A percentile compares a stretch with the other conserved stretches of the same genome.
Conservation (phyloP, 2,329 filamentous ascomycete genomes). For the Scytalidium lignicola region DNA sequence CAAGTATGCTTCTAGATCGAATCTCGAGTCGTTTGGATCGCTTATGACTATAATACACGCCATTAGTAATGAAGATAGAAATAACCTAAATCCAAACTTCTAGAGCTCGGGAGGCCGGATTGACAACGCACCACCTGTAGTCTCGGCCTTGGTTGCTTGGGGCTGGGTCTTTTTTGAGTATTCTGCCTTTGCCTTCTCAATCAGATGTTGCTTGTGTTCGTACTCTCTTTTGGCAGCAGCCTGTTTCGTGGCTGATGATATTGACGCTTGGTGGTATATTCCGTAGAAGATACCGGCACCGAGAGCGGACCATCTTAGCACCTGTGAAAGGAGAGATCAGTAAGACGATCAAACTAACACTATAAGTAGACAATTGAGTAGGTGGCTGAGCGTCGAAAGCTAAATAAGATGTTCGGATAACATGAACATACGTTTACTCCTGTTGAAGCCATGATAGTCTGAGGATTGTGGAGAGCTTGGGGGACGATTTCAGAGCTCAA, state of each 20-base stretch:
- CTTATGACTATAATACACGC: conserved; percentile 51
- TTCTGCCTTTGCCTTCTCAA: conserved; percentile 87
- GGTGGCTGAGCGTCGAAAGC: neutral
- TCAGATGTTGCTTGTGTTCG: conserved; percentile 84
- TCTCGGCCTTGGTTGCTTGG: conserved; percentile 30
- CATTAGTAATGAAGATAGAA: conserved; percentile 4
- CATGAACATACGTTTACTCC: conserved; percentile 45
- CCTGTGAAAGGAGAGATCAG: conserved; percentile 46
- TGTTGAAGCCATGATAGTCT: conserved; percentile 34
- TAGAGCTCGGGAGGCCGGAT: neutral
- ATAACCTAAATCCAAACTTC: neutral
- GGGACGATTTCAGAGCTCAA: conserved; percentile 4
- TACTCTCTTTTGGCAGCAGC: conserved; percentile 75
- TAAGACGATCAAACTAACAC: neutral
- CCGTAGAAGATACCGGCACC: conserved; percentile 91
- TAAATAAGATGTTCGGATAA: conserved; percentile 1
- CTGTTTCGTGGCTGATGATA: conserved; percentile 66
- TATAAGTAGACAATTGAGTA: conserved; percentile 1
- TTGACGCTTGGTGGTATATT: conserved; percentile 83
- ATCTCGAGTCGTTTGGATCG: conserved; percentile 80
- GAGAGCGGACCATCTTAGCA: conserved; percentile 94
- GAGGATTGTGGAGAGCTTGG: conserved; percentile 6
- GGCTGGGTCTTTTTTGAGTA: conserved; percentile 72
- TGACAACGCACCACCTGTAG: conserved; percentile 32
- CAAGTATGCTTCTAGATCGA: conserved; percentile 86